phyloP scores from a whole-genome alignment of 768 basidiomycete species.

The Leccinum subtestaceum region DNA sequence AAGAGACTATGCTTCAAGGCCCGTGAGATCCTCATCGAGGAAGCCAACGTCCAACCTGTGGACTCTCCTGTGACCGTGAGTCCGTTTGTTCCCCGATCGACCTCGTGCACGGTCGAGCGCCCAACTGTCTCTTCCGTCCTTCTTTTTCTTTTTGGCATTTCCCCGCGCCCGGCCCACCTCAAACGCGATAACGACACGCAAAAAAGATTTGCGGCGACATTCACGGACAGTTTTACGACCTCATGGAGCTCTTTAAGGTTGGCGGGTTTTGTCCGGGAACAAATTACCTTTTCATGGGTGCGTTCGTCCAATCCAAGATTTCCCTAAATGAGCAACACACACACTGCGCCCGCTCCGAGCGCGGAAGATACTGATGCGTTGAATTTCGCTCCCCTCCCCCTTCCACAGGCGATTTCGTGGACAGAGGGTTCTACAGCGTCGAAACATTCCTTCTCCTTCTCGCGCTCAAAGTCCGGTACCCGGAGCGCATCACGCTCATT shows the following conservation, averaged over 20 bases:
- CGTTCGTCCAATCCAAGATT: conserved; percentile 22
- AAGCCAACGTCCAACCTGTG: conserved; percentile 94
- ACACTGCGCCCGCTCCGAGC: not conserved
- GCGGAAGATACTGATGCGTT: conserved; percentile 8
- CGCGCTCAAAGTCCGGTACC: conserved; percentile 95
- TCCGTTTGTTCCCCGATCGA: conserved; percentile 11
- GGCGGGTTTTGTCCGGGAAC: conserved; percentile 92
- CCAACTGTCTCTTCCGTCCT: not conserved
- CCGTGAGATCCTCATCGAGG: conserved; percentile 94
- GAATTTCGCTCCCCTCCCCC: not conserved
- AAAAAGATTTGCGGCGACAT: conserved; percentile 89
- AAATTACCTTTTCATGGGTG: conserved; percentile 96
- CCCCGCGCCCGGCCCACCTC: not conserved
- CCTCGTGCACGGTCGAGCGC: conserved; percentile 1
- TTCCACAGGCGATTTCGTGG: conserved; percentile 88
- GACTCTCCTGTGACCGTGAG: conserved; percentile 93
- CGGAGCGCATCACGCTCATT: conserved; percentile 94
- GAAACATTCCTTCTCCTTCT: conserved; percentile 94
- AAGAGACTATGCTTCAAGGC: conserved; percentile 95
- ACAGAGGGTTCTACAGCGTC: conserved; percentile 95
- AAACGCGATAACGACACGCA: conserved; percentile 6
- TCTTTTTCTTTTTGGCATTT: not conserved
- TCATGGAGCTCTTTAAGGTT: conserved; percentile 93
- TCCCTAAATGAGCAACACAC: not conserved
- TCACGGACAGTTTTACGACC: conserved; percentile 95